Base-by-base conservation (phyloP, 768 basidiomycete species). In the Mycena maculata region DNA sequence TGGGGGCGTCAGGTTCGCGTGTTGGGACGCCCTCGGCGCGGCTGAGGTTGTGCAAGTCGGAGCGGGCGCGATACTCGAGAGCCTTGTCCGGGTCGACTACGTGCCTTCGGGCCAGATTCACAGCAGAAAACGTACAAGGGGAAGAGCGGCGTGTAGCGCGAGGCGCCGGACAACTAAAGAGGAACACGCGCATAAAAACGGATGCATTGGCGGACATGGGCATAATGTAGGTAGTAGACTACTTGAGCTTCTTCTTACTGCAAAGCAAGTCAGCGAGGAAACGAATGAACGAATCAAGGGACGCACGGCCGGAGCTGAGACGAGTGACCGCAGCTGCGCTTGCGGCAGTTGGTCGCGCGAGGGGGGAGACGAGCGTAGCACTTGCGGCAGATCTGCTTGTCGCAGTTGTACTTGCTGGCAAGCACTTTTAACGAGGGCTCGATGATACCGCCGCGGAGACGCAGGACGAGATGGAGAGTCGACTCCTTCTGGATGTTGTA, bases 301-400 rank as follows among this genome's bases (percentile, higher is more conserved):
- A 60, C 93, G 79, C 71, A 95, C 93, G 93, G 94, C 80, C 94
- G 91, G 84, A 96, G 93, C 75, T 94, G 94, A 68, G 90, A 91
- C 50, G 92, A 93, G 81, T 94, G 93, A 22, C 95, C 95, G 77
- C 96, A 97, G 65, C 89, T 87, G 72, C 95, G 88, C 86, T 97
- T 97, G 79, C 97, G 88, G 91, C 98, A 99, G 90, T 99, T 99
- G 85, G 96, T 98, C 39, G 98, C 98, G 79, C 98, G 95, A 59
- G 96, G 97, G 71, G 98, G 97, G 74, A 99, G 97, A 75, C 98
- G 97, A 48, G 98, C 98, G 81, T 99, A 99, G 86, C 98, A 99
- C 83, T 98, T 98, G 82, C 98, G 95, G 89, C 98, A 99, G 76
- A 98, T 98, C 80, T 96, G 94, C 88, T 97, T 97, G 84, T 98